These are phyloP conservation scores for Podospora pseudoanserina DNA, from an alignment of 495 filamentous ascomycete species.

Conservation along the genomic window DNA sequence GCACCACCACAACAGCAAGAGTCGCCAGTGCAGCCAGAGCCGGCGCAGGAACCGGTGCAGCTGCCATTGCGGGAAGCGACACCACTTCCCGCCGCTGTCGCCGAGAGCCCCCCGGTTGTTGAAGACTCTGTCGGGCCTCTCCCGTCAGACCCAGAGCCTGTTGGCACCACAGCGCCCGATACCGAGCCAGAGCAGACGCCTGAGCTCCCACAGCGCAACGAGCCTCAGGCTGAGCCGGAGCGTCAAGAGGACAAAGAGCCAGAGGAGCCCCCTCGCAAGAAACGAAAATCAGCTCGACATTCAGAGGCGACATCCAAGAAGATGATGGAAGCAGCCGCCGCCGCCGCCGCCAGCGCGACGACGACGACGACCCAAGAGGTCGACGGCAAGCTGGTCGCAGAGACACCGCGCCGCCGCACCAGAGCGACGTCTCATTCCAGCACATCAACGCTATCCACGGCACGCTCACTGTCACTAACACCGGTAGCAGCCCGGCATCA, in stretches of 20 bases:
- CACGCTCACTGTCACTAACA: slow-evolving; percentile 32
- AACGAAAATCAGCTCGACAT: slow-evolving; percentile 30
- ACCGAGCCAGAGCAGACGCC: slow-evolving; percentile 4
- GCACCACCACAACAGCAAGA: neutral
- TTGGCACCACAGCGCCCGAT: slow-evolving; percentile 2
- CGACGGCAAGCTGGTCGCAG: slow-evolving; percentile 24
- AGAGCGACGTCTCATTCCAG: slow-evolving; percentile 29
- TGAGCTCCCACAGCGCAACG: slow-evolving; percentile 7
- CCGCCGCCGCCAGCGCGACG: slow-evolving; percentile 9
- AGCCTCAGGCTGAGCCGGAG: slow-evolving; percentile 14
- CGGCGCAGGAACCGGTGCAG: slow-evolving; percentile 2
- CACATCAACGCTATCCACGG: slow-evolving; percentile 34
- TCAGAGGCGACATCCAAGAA: slow-evolving; percentile 20
- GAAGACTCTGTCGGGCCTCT: neutral
- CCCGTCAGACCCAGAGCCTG: slow-evolving; percentile 13
- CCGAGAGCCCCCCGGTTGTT: neutral
- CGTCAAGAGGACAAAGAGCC: slow-evolving; percentile 6
- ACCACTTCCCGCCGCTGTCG: neutral
- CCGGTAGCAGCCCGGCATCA: neutral
- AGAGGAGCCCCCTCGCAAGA: slow-evolving; percentile 29
- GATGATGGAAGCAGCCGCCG: neutral
- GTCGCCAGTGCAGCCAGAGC: slow-evolving; percentile 10
- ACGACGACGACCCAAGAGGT: slow-evolving; percentile 18
- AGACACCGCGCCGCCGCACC: slow-evolving; percentile 24
- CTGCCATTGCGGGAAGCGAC: slow-evolving; percentile 6